Evolutionary conservation across 179 eudicot species (phyloP).

Genomic region (Silene noctiflora): DNA sequence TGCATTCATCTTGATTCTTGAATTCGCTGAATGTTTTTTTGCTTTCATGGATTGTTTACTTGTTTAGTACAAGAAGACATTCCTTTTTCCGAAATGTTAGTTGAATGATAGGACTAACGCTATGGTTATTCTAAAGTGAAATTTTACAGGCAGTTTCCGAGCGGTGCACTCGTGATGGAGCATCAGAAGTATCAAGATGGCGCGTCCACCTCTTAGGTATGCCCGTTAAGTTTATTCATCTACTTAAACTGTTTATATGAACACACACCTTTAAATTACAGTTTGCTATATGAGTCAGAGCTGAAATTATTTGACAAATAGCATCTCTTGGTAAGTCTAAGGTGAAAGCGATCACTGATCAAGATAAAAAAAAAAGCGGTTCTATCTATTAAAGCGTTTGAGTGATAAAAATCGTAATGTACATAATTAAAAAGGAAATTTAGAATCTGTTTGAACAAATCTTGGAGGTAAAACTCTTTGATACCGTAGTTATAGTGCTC

Average conservation of each 20-base stretch:
- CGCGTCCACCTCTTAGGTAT: constrained; percentile 14
- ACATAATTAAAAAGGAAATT: background rate
- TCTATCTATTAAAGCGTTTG: background rate
- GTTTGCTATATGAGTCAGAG: background rate
- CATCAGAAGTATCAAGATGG: background rate
- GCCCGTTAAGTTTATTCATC: background rate
- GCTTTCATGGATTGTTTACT: background rate
- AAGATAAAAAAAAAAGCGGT: background rate
- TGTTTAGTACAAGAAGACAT: background rate
- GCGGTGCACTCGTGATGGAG: constrained; percentile 19
- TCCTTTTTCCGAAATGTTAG: background rate
- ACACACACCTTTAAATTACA: background rate
- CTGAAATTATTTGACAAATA: background rate
- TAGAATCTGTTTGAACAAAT: background rate
- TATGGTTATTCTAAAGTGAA: constrained; percentile 22
- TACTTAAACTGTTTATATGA: background rate
- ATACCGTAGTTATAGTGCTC: background rate
- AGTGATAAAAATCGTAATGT: too few species aligned
- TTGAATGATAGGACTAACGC: constrained; percentile 6
- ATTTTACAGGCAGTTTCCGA: constrained; percentile 16
- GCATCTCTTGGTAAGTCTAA: background rate
- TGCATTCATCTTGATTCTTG: background rate
- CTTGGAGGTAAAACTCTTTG: background rate
- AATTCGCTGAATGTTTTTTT: background rate
- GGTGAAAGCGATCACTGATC: background rate